Base-by-base conservation (phyloP, 345 rosid genomes). In the Tarenaya hassleriana region DNA sequence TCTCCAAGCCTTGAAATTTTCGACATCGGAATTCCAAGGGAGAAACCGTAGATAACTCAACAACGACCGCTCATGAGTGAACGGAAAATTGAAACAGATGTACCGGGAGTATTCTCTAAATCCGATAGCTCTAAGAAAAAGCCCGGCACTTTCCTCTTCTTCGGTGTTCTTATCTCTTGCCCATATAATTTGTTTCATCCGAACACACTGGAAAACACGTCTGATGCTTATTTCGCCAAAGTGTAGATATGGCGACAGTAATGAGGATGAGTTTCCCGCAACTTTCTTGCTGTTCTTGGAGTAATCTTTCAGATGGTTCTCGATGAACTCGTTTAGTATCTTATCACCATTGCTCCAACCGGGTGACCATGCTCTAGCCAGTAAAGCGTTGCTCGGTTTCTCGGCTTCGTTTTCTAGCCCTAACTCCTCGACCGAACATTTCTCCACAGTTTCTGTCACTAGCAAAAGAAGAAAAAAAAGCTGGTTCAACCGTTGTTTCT, bases 281-380 rank as follows among this genome's bases (percentile, higher is more conserved):
- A 84, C 82, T 63, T 68, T 79, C 34, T 59, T 69, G 62, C 91
- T 78, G 46, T 64, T 77, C 60, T 79, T 67, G 7, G 81, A 76
- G 63, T 86, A 86, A 29, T 55, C 64, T 51, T 70, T 13, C 55
- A 91, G 65, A 27, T 84, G 88, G 8, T 69, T 69, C 57, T 91
- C 95, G 19, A 75, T 58, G 70, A 82, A 87, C 62, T 82, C 95
- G 4, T 55, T 69, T 48, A 87, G 69, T 54, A 64, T 62, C 73
- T 80, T 82, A 47, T 82, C 83, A 41, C 92, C 98, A n/a, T 80
- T 77, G 71, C 73, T 62, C 96, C 98, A 87, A 13, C 98, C 98
- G 1, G 98, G 96, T 7, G 87, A 79, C 98, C 98, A 91, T 34
- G 72, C 95, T 69, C 92, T 80, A 49, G 92, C 85, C 63, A 91